Base-by-base conservation (phyloP, 352 stramenopile species). In the Peronospora tabacina region DNA sequence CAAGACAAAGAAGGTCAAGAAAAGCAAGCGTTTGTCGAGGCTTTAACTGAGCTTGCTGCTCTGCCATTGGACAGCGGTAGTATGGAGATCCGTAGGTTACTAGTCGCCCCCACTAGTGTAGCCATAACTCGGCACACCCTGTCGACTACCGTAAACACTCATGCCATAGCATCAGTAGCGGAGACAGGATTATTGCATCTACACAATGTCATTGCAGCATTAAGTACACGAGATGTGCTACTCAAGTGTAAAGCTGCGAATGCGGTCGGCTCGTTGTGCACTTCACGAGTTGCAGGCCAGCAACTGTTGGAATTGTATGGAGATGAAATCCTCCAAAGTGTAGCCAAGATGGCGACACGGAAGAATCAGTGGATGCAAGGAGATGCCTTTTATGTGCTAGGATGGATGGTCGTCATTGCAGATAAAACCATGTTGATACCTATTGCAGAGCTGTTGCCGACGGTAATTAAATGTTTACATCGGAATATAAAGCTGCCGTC, bases 181-280 rank as follows among this genome's bases (percentile, higher is more conserved):
- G 26, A 51, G 32, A 33, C 40, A 13, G 20, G 44, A 19, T 30
- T 47, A 6, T 16, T 66, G 24, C 54, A 71, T 30, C 30, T 82
- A n/a, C 20, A 30, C 37, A 66, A 75, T 30, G 29, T 88, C 7
- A 61, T 83, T 20, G 50, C 50, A 5, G 76, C 76, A 9, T 47
- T 90, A 22, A 56, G 44, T 42, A 65, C 64, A 22, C 76, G 78
- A 13, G 78, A 90, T 44, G 74, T 90, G 44, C 68, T 75, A 41
- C 63, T 90, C 15, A 90, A 90, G 45, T 90, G 78, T 59, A 90
- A 90, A 47, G 78, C 75, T 5, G 78, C 78, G 9, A 90, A 80
- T 40, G 75, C 78, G 2, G 63, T 90, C 12, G 78, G 78, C 2
- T 82, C 78, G 30, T 52, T 90, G 34, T 87, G 78, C 38, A 82